A percentile compares a stretch with the other conserved stretches of the same genome.
These are phyloP conservation scores for Holtermanniella nyarrowii DNA, from an alignment of 768 basidiomycete species.

Conservation along the genomic window DNA sequence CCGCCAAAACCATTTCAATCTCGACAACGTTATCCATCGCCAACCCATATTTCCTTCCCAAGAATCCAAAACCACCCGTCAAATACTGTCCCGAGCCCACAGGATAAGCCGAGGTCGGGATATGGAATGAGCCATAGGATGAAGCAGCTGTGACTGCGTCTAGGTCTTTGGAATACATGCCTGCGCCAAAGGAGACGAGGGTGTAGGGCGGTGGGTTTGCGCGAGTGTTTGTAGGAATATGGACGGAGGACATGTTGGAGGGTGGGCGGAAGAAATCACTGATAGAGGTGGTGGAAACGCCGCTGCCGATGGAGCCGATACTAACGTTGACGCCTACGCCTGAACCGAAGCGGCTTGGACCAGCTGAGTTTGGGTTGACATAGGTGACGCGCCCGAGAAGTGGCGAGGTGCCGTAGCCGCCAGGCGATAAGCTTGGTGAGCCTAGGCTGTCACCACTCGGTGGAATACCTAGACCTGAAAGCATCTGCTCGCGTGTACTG, in stretches of 20 bases:
- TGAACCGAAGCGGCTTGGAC: not conserved
- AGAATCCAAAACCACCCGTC: constrained; percentile 74
- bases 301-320: constrained; percentile 6
- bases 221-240: constrained; percentile 18
- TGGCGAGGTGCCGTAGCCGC: not conserved
- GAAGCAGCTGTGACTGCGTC: constrained; percentile 60
- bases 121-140: constrained; percentile 33
- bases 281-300: constrained; percentile 1
- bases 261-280: constrained; percentile 5
- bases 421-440: not conserved
- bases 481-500: not conserved
- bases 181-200: constrained; percentile 70
- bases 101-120: constrained; percentile 41
- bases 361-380: constrained; percentile 28
- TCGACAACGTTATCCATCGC: constrained; percentile 85
- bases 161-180: constrained; percentile 71
- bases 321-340: not conserved
- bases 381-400: constrained; percentile 24
- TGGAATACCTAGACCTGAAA: constrained; percentile 1
- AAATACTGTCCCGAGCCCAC: constrained; percentile 42
- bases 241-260: constrained; percentile 7
- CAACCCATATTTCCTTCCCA: constrained; percentile 70
- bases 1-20: constrained; percentile 81
- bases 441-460: not conserved
- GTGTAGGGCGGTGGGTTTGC: constrained; percentile 56